These are phyloP conservation scores for Hydrangea macrophylla DNA, from an alignment of 148 eudicot genomes.

Conservation along the genomic window DNA sequence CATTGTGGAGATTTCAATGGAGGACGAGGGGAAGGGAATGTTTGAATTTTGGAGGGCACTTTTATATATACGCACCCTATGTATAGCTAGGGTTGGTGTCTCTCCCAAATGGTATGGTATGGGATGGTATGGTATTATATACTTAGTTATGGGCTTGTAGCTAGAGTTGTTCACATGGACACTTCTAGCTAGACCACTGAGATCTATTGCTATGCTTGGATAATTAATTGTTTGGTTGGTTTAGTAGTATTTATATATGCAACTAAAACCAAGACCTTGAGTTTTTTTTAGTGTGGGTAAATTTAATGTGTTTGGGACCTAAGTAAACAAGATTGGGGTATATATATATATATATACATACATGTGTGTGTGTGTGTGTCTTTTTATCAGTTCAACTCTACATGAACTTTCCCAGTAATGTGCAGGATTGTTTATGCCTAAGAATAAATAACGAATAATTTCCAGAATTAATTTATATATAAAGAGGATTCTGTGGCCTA, in stretches of 20 bases:
- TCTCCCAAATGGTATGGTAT: neutral
- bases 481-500: constrained; percentile 19
- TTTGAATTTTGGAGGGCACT: neutral
- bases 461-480: constrained; percentile 4
- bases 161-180: neutral
- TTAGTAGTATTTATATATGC: constrained; percentile 3
- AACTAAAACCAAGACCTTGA: neutral
- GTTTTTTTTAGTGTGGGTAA: neutral
- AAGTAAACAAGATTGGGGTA: neutral
- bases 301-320: neutral
- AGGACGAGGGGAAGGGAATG: constrained; percentile 14
- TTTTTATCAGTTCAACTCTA: neutral
- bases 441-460: constrained; percentile 7
- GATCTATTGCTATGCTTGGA: neutral
- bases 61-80: neutral
- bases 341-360: no score
- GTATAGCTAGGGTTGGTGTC: constrained; percentile 22
- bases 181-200: constrained; percentile 2
- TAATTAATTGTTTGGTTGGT: neutral
- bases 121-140: neutral
- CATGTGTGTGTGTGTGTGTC: no score
- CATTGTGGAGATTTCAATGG: constrained; percentile 3
- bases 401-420: constrained; percentile 9
- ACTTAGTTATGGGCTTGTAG: neutral
- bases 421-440: constrained; percentile 1